These are phyloP conservation scores for Neocucurbitaria cava DNA, from an alignment of 2,329 filamentous ascomycete species.

Conservation along the genomic window DNA sequence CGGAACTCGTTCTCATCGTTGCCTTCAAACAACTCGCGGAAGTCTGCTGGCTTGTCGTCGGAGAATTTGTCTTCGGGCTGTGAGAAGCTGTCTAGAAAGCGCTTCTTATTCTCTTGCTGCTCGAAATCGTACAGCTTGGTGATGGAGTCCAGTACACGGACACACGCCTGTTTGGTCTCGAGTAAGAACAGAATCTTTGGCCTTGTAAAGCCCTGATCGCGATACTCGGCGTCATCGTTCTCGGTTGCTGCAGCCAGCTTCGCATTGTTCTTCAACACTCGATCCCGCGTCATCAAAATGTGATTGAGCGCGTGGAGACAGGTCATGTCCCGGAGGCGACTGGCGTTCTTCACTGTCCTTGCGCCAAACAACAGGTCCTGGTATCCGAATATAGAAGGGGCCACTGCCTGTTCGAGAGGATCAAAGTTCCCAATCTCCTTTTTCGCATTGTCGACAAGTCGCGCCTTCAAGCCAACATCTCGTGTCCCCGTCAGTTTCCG, in stretches of 20 bases:
- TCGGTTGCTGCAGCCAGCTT: constrained; percentile 73
- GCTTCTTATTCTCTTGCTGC: constrained; percentile 92
- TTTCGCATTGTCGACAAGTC: constrained; percentile 38
- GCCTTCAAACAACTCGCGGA: constrained; percentile 85
- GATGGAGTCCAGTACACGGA: constrained; percentile 78
- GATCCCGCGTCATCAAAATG: constrained; percentile 89
- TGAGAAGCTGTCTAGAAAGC: constrained; percentile 85
- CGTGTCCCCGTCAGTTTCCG: constrained; percentile 31
- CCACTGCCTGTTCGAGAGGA: constrained; percentile 68
- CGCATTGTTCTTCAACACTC: constrained; percentile 90
- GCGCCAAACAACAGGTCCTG: constrained; percentile 79
- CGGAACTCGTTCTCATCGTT: constrained; percentile 98
- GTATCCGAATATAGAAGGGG: constrained; percentile 80
- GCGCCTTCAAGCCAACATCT: constrained; percentile 43
- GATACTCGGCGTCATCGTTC: constrained; percentile 70
- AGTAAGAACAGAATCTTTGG: constrained; percentile 92
- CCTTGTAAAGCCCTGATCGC: constrained; percentile 94
- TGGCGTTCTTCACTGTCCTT: constrained; percentile 72
- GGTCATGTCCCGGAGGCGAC: constrained; percentile 71
- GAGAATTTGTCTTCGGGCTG: constrained; percentile 73
- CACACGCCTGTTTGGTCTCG: constrained; percentile 86
- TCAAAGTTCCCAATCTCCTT: constrained; percentile 60
- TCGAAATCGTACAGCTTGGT: constrained; percentile 79
- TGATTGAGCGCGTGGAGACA: constrained; percentile 91
- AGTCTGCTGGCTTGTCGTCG: constrained; percentile 81